Conservation (phyloP, 345 rosid species). For the Eucalyptus cladocalyx region DNA sequence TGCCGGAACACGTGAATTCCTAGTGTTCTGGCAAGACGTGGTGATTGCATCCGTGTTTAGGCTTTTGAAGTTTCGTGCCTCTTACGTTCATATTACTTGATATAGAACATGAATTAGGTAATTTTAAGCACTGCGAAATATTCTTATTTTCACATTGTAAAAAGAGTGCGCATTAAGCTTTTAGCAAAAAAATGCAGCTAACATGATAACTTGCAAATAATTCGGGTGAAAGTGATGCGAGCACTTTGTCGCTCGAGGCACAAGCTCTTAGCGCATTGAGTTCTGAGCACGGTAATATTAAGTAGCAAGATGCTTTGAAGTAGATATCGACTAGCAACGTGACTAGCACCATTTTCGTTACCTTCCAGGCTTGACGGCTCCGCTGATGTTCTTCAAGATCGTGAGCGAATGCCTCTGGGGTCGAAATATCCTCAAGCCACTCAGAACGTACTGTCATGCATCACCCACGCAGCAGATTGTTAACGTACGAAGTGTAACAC, state of each 20-base stretch:
- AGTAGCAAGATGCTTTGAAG: too few relatives aligned
- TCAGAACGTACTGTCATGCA: slow-evolving; percentile 27
- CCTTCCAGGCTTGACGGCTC: slow-evolving; percentile 73
- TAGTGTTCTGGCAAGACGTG: background rate
- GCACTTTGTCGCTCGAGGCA: too few relatives aligned
- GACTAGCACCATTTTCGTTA: background rate
- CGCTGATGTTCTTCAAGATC: slow-evolving; percentile 57
- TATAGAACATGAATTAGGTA: background rate
- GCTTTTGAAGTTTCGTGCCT: background rate
- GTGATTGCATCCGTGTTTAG: background rate
- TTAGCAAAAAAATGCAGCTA: too few relatives aligned
- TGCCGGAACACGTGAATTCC: background rate
- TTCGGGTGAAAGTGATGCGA: too few relatives aligned
- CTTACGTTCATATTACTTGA: background rate
- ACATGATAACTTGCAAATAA: too few relatives aligned
- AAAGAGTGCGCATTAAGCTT: background rate
- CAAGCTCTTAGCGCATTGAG: too few relatives aligned
- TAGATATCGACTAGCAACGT: too few relatives aligned
- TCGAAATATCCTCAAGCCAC: slow-evolving; percentile 26
- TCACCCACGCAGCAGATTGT: background rate
- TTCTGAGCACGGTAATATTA: too few relatives aligned
- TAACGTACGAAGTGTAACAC: background rate
- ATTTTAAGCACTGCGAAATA: background rate
- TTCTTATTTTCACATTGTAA: background rate
- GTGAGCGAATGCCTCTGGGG: slow-evolving; percentile 27